These are phyloP conservation scores for Myrmaecium sp. DNA, from an alignment of 2,329 filamentous ascomycete species.

Conservation along the genomic window DNA sequence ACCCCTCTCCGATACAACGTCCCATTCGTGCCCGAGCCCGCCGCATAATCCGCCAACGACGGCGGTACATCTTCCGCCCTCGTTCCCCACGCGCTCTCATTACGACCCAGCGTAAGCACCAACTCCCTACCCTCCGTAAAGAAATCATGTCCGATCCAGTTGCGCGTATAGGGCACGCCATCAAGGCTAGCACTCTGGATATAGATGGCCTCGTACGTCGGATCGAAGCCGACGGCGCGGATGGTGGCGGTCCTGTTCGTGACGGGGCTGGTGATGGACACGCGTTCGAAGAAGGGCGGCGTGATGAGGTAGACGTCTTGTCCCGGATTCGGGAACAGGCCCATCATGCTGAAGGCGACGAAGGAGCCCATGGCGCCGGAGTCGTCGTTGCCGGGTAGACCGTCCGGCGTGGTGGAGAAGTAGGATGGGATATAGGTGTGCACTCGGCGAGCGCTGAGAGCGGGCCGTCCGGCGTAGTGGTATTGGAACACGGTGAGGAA, in stretches of 20 bases:
- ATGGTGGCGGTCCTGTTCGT: conserved; percentile 23
- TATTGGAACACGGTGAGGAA: conserved; percentile 27
- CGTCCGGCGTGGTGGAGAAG: conserved; percentile 19
- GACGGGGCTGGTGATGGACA: conserved; percentile 19
- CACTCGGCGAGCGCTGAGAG: conserved; percentile 18
- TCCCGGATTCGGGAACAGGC: conserved; percentile 20
- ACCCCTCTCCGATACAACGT: too few species aligned
- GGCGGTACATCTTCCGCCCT: conserved; percentile 24
- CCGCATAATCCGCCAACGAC: conserved; percentile 14
- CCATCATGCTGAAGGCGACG: conserved; percentile 25
- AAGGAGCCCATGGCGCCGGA: conserved; percentile 26
- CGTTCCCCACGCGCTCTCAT: conserved; percentile 27
- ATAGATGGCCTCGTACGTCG: conserved; percentile 21
- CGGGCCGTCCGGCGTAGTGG: conserved; percentile 27
- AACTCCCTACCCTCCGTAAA: conserved; percentile 25
- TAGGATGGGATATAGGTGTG: conserved; percentile 26
- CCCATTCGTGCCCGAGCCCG: background rate
- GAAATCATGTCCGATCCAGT: conserved; percentile 25
- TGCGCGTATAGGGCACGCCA: conserved; percentile 22
- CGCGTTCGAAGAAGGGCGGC: conserved; percentile 20
- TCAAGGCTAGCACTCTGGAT: conserved; percentile 26
- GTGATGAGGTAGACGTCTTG: conserved; percentile 24
- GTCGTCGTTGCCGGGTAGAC: conserved; percentile 27
- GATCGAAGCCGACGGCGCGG: conserved; percentile 20
- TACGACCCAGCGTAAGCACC: conserved; percentile 22